Evolutionary conservation across 2,329 filamentous ascomycete species (phyloP).

Genomic region (Whalleya microplaca): DNA sequence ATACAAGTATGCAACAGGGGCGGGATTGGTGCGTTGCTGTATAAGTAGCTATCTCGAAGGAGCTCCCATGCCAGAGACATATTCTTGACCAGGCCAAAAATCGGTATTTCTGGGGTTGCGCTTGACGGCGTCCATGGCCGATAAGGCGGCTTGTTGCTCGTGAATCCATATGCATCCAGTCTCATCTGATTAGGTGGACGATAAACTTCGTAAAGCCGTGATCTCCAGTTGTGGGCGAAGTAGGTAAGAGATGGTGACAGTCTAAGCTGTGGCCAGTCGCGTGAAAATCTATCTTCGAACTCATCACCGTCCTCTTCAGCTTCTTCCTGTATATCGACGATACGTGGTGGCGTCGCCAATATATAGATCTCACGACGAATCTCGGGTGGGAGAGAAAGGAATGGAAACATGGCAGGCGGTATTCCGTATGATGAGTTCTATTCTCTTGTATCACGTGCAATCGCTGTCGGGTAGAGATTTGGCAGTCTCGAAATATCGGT

Average conservation of each 20-base stretch:
- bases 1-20: conserved; percentile 6
- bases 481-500: too few relatives aligned
- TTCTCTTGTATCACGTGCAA: too few relatives aligned
- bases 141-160: neutral
- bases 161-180: conserved; percentile 9
- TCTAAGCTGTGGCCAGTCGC: neutral
- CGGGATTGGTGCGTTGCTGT: conserved; percentile 11
- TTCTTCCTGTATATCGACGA: conserved; percentile 2
- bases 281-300: neutral
- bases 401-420: conserved; percentile 1
- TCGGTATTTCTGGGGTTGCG: conserved; percentile 4
- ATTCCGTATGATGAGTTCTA: too few relatives aligned
- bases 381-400: conserved; percentile 7
- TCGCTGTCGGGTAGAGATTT: too few relatives aligned
- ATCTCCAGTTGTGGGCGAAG: conserved; percentile 7
- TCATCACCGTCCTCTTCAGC: neutral
- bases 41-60: conserved; percentile 5
- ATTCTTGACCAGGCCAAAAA: conserved; percentile 3
- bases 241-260: conserved; percentile 4
- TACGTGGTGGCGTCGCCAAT: conserved; percentile 12
- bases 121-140: conserved; percentile 6
- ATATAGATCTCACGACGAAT: conserved; percentile 8
- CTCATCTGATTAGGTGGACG: neutral
- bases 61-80: conserved; percentile 5
- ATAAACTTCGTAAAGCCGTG: too few relatives aligned